Evolutionary conservation across 78 protist genomes (phyloP).

Genomic region (Dictyostelium capitatum): DNA sequence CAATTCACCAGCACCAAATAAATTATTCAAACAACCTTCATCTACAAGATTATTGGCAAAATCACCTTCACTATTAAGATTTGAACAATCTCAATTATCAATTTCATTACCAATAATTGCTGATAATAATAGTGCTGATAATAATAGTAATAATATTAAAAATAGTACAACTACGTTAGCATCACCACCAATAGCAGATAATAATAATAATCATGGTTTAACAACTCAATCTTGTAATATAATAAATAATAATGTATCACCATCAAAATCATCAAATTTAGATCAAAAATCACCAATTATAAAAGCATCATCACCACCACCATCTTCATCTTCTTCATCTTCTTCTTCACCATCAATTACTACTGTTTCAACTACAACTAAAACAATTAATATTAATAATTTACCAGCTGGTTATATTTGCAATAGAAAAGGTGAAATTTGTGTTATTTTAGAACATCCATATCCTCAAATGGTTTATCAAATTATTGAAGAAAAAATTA

Average conservation of each 20-base stretch:
- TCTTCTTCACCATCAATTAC: background rate
- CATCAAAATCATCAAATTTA: background rate
- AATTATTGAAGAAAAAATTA: conserved; percentile 38
- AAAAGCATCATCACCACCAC: background rate
- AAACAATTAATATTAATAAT: background rate
- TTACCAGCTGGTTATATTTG: conserved; percentile 30
- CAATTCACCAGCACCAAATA: background rate
- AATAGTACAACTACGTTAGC: too few relatives aligned
- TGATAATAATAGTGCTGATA: background rate
- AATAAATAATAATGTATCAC: conserved; percentile 5
- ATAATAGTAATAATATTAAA: background rate
- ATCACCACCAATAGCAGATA: background rate
- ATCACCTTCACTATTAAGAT: background rate
- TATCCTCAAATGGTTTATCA: conserved; percentile 77
- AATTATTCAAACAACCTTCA: background rate
- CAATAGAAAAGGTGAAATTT: conserved; percentile 61
- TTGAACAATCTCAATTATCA: background rate
- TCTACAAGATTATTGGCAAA: background rate
- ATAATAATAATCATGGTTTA: background rate
- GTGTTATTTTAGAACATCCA: conserved; percentile 64
- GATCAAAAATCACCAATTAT: too few relatives aligned
- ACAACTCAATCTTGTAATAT: conserved; percentile 15
- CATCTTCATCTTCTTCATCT: background rate
- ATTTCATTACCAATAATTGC: background rate
- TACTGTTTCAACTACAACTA: background rate